These are phyloP conservation scores for Colletotrichum graminicola DNA, from an alignment of 2,329 filamentous ascomycete genomes.

Conservation along the genomic window DNA sequence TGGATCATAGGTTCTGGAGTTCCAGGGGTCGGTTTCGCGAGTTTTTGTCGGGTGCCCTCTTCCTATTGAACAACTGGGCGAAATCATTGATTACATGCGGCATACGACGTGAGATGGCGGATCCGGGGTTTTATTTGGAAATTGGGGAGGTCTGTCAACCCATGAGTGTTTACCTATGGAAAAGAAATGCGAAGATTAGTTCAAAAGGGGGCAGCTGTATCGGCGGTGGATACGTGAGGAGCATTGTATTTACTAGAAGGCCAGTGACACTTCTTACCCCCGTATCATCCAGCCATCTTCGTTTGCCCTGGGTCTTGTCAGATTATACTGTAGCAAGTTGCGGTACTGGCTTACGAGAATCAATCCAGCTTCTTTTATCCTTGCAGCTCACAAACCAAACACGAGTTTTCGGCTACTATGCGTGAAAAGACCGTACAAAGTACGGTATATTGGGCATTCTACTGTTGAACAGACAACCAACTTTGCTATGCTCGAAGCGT, in stretches of 20 bases:
- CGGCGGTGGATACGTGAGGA: slow-evolving; percentile 13
- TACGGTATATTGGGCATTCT: not conserved
- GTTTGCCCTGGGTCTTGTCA: slow-evolving; percentile 31
- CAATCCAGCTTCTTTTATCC: slow-evolving; percentile 34
- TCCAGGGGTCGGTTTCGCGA: slow-evolving; percentile 35
- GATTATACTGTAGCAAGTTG: slow-evolving; percentile 37
- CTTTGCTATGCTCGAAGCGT: not conserved
- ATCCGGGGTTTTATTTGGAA: slow-evolving; percentile 33
- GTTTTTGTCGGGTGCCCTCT: slow-evolving; percentile 22
- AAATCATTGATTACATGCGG: slow-evolving; percentile 40
- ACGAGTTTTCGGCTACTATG: not conserved
- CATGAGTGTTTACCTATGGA: slow-evolving; percentile 28
- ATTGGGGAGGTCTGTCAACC: slow-evolving; percentile 23
- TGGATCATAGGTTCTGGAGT: slow-evolving; percentile 38
- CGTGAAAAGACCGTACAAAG: not conserved
- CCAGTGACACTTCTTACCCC: slow-evolving; percentile 7
- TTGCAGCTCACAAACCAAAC: not conserved
- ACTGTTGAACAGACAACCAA: not conserved
- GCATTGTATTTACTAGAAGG: slow-evolving; percentile 41
- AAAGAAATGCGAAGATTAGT: slow-evolving; percentile 28
- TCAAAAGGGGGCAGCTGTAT: slow-evolving; percentile 27
- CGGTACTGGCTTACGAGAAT: slow-evolving; percentile 35
- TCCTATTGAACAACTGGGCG: slow-evolving; percentile 37
- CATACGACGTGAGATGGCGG: slow-evolving; percentile 41
- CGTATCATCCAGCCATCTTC: slow-evolving; percentile 22